Percentiles rank a stretch among this genome's conserved stretches.
These are phyloP conservation scores for Nitzschia palea DNA, from an alignment of 108 stramenopile genomes.

Conservation along the genomic window DNA sequence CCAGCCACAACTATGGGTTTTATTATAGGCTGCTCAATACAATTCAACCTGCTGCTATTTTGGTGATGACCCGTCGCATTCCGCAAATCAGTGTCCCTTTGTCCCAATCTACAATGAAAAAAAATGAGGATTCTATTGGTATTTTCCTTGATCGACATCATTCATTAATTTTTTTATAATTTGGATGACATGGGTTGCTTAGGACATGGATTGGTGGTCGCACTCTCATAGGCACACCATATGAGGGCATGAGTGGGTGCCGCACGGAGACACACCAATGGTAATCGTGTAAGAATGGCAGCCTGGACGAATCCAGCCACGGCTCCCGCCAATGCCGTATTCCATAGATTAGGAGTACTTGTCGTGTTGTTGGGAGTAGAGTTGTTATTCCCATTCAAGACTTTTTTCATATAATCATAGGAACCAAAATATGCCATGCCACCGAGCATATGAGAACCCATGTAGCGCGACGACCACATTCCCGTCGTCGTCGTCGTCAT, in stretches of 20 bases:
- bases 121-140: too few species aligned
- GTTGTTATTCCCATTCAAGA: neutral
- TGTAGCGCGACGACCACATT: neutral
- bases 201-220: too few species aligned
- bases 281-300: neutral
- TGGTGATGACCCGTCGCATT: too few species aligned
- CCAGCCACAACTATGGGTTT: too few species aligned
- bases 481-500: neutral
- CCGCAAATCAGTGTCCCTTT: too few species aligned
- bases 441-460: slow-evolving; percentile 20
- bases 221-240: slow-evolving; percentile 36
- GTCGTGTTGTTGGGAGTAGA: neutral
- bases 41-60: too few species aligned
- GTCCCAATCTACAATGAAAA: too few species aligned
- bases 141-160: too few species aligned
- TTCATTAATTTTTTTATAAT: too few species aligned
- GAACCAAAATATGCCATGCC: slow-evolving; percentile 30
- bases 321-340: slow-evolving; percentile 27
- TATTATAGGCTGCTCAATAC: too few species aligned
- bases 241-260: slow-evolving; percentile 38
- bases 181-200: too few species aligned
- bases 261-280: slow-evolving; percentile 22
- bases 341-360: neutral
- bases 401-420: slow-evolving; percentile 25
- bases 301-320: slow-evolving; percentile 26